phyloP scores from a whole-genome alignment of 2,329 filamentous ascomycete genomes.

The Pseudogymnoascus sp. region DNA sequence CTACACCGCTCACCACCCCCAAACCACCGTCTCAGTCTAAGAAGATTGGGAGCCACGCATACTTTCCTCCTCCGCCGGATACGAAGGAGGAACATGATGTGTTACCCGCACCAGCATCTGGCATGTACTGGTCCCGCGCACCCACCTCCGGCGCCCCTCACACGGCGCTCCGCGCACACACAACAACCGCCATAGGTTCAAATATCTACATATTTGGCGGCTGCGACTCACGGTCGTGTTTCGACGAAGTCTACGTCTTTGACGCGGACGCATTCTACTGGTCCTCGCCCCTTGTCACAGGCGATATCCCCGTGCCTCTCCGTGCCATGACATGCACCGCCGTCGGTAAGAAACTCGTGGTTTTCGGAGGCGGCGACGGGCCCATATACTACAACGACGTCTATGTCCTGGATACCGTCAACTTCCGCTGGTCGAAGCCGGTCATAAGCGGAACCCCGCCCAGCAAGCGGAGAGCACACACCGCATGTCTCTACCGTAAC shows the following conservation, averaged over 20 bases:
- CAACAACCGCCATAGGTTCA: constrained; percentile 56
- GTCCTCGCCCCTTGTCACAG: constrained; percentile 55
- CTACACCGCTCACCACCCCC: not conserved
- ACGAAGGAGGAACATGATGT: constrained; percentile 51
- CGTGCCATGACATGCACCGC: constrained; percentile 66
- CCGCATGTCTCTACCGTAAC: constrained; percentile 63
- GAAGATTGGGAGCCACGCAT: constrained; percentile 32
- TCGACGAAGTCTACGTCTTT: constrained; percentile 61
- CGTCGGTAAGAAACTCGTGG: constrained; percentile 60
- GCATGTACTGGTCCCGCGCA: constrained; percentile 65
- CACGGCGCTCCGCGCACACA: constrained; percentile 56
- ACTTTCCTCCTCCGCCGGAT: constrained; percentile 50
- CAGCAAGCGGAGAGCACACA: constrained; percentile 57
- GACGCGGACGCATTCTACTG: constrained; percentile 65
- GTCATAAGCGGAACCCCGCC: constrained; percentile 46
- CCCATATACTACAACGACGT: constrained; percentile 66
- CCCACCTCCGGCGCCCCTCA: constrained; percentile 55
- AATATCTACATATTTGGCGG: constrained; percentile 63
- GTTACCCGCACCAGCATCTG: constrained; percentile 53
- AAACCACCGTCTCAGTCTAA: constrained; percentile 14
- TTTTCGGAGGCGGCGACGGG: constrained; percentile 63
- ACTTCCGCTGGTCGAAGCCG: constrained; percentile 58
- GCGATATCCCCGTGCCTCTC: constrained; percentile 56
- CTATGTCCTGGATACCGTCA: constrained; percentile 63
- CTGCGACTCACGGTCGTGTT: constrained; percentile 58